A percentile compares a stretch with the other conserved stretches of the same genome.
Evolutionary conservation across 164 flowering plant genomes (phyloP).

Genomic region (Warburgia ugandensis): DNA sequence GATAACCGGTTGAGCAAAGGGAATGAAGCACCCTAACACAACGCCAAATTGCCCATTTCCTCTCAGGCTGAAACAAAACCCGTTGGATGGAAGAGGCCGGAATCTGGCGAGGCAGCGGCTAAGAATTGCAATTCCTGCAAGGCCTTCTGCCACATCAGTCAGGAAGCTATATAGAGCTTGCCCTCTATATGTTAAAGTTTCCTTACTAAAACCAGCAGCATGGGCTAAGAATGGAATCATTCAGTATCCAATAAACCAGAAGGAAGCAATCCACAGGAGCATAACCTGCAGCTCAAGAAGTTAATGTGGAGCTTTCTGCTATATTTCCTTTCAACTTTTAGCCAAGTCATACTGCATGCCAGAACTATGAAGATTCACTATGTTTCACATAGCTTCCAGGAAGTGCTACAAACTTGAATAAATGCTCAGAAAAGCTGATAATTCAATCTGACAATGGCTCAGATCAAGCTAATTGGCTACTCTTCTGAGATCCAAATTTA

Average conservation of each 20-base stretch:
- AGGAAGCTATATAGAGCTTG: conserved; percentile 91
- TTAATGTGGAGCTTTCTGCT: too few species aligned
- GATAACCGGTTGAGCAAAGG: too few species aligned
- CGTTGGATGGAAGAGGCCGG: conserved; percentile 72
- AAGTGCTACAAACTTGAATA: too few species aligned
- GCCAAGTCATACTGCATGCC: too few species aligned
- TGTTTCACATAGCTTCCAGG: too few species aligned
- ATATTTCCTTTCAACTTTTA: too few species aligned
- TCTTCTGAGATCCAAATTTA: too few species aligned
- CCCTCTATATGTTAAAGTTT: conserved; percentile 73
- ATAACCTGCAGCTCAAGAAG: conserved; percentile 86
- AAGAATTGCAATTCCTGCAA: conserved; percentile 86
- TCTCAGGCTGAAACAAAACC: conserved; percentile 73
- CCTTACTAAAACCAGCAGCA: conserved; percentile 69
- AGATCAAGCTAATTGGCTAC: too few species aligned
- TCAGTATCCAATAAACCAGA: conserved; percentile 97
- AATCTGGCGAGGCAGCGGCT: conserved; percentile 71
- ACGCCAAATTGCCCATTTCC: conserved; percentile 87
- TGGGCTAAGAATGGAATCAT: conserved; percentile 84
- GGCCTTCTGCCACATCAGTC: conserved; percentile 92
- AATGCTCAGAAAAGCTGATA: too few species aligned
- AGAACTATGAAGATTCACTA: too few species aligned
- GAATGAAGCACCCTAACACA: conserved; percentile 79
- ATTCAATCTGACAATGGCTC: too few species aligned
- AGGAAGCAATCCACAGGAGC: conserved; percentile 88